Evolutionary conservation across 768 basidiomycete genomes (phyloP), one percentile per base, ranked within the genome.

Genomic region (Naganishia vaughanmartiniae): DNA sequence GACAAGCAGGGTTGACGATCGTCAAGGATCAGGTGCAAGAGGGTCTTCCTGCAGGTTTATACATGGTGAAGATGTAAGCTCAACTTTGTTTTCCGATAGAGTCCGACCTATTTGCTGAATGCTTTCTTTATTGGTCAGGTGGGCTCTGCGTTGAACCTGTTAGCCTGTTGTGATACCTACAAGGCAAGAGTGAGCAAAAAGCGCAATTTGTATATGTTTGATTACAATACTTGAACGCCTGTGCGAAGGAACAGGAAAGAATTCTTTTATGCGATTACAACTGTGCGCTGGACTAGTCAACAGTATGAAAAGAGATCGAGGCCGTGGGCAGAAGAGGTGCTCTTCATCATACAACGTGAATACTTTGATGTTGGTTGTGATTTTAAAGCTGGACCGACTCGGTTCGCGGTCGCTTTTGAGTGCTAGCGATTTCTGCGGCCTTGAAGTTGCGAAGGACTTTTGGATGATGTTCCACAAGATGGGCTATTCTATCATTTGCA

Each of bases 61-160:
- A 89, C 79, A 84, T 84, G 31, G 93, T 97, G 1, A 93, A 91
- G 84, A 91, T 91, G 93, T 92, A 73, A 75, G 83, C n/a, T 63
- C 42, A 19, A 24, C 5, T 24, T 39, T n/a, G 24, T 12, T 2
- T 24, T 28, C 42, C 33, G 7, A 19, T 34, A 6, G 24, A 36
- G 42, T 36, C 12, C 12, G 15, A 15, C 2, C 42, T 42, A 42
- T 14, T 45, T 24, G 15, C 60, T 63, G 15, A 63, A 17, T 21
- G 12, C 3, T 6, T 45, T 57, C 21, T 15, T 46, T 7, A n/a
- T 60, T 39, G 21, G 4, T 14, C 11, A 63, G 60, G 60, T 63
- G 60, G 60, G 60, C 60, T 24, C 39, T 63, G 11, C 60, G 60
- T 26, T 63, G 39, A 45, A 24, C 30, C 34, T 58, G 9, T 21